Evolutionary conservation across 352 stramenopile species (phyloP).

Genomic region (Phytophthora sojae): DNA sequence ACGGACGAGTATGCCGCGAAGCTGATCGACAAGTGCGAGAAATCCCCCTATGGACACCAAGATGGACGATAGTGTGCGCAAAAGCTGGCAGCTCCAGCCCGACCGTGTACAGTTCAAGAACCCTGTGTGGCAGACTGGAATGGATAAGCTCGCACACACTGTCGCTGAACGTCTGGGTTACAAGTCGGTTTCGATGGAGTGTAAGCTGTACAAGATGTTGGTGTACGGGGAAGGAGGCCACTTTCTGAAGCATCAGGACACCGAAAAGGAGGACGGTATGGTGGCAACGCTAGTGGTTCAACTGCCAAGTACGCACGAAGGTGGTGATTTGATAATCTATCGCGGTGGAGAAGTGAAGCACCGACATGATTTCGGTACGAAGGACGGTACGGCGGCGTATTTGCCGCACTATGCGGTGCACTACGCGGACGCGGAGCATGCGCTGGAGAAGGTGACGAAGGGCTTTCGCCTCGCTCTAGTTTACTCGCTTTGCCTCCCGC

Average conservation of each 20-base stretch:
- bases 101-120: not conserved
- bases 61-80: constrained; percentile 10
- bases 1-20: constrained; percentile 1
- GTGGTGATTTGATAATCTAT: not conserved
- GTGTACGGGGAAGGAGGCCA: not conserved
- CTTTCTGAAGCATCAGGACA: constrained; percentile 1
- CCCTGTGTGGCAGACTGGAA: not conserved
- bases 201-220: constrained; percentile 2
- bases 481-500: not conserved
- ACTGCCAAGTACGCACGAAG: not conserved
- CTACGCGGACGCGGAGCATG: not conserved
- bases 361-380: not conserved
- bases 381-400: not conserved
- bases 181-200: not conserved
- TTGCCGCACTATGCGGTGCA: not conserved
- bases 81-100: constrained; percentile 3
- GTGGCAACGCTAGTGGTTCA: not conserved
- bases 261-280: not conserved
- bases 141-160: not conserved
- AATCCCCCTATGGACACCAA: constrained; percentile 7
- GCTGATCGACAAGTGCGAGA: constrained; percentile 5
- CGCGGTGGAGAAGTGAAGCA: not conserved
- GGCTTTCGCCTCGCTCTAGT: not conserved
- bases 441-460: not conserved
- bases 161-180: constrained; percentile 1